Evolutionary conservation across 345 rosid species (phyloP), one percentile per base, ranked within the genome.

Genomic region (Microcos paniculata): DNA sequence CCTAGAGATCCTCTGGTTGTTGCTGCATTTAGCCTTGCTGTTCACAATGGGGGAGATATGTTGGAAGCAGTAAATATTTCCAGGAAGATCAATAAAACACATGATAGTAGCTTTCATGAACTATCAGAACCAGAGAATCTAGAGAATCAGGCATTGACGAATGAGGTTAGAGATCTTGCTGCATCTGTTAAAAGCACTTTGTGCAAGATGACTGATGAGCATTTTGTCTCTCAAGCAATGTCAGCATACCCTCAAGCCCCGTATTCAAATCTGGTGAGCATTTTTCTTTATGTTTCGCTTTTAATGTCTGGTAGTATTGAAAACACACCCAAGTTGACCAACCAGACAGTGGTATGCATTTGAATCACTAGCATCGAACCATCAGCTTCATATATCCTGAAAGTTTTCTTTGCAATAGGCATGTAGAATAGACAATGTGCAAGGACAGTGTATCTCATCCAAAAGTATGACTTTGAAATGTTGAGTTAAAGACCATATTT

Each of bases 1-100:
- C 97, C 94, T 56, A 84, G 94, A 82, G 89, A 89, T 78, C 96
- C 97, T 70, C 45, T 87, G 64, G 97, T 87, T 55, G 90, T 92
- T 15, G 97, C 98, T 64, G 87, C 86, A 57, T 92, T 87, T 84
- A 73, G 90, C 89, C 93, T 96, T 75, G 89, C 91, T 69, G 87
- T 96, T 64, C 87, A 87, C 81, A 89, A 88, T 62, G 91, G 97
- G 24, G 98, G 99, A 80, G 88, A 89, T 84, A 77, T 92, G 49
- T 58, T 58, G 13, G 92, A 90, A 90, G 97, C 94, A 59, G 83
- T 82, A 40, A 77, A 82, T 53, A 94, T 96, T 69, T 84, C 91
- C 19, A 86, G 84, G 84, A 84, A 76, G 62, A 88, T 96, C 82
- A 69, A 76, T 28, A 84, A 75, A 76, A 80, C 84, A 12, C 85